Evolutionary conservation across 176 grass and related monocot genomes (phyloP).

Genomic region (Eragrostis curvula): DNA sequence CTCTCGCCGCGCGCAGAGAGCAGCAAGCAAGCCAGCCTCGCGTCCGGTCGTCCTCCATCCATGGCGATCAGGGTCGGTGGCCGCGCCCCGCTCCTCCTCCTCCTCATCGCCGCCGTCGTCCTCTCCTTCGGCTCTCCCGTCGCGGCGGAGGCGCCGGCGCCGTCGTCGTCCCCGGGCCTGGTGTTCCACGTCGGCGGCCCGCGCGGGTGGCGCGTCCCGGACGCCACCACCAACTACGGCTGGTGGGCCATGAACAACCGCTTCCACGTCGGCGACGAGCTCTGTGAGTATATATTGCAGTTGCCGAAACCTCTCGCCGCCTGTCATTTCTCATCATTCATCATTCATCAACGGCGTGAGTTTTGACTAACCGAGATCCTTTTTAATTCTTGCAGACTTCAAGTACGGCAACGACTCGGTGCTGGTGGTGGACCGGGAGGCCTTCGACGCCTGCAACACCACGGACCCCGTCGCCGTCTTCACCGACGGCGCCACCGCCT

Average conservation of each 20-base stretch:
- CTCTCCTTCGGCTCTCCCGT: conserved; percentile 20
- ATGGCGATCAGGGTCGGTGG: conserved; percentile 4
- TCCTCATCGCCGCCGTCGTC: not conserved
- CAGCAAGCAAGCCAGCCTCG: not conserved
- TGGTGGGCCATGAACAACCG: conserved; percentile 77
- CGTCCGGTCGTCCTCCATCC: not conserved
- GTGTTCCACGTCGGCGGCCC: conserved; percentile 73
- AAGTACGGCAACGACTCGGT: conserved; percentile 81
- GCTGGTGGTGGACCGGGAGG: conserved; percentile 53
- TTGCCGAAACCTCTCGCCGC: too few species aligned
- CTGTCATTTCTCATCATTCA: too few species aligned
- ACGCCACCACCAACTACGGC: conserved; percentile 56
- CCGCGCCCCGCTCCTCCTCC: not conserved
- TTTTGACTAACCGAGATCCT: too few species aligned
- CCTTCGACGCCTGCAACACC: conserved; percentile 63
- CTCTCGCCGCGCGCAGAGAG: too few species aligned
- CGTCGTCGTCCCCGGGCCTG: not conserved
- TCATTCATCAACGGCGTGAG: not conserved
- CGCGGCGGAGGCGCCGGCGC: not conserved
- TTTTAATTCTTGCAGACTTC: conserved; percentile 52
- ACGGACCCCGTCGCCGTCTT: conserved; percentile 48
- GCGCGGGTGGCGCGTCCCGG: conserved; percentile 62
- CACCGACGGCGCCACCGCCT: conserved; percentile 51
- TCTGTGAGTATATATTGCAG: conserved; percentile 45
- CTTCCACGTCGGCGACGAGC: conserved; percentile 69